Base-by-base conservation (phyloP, 768 basidiomycete species). In the Serendipita sp. region DNA sequence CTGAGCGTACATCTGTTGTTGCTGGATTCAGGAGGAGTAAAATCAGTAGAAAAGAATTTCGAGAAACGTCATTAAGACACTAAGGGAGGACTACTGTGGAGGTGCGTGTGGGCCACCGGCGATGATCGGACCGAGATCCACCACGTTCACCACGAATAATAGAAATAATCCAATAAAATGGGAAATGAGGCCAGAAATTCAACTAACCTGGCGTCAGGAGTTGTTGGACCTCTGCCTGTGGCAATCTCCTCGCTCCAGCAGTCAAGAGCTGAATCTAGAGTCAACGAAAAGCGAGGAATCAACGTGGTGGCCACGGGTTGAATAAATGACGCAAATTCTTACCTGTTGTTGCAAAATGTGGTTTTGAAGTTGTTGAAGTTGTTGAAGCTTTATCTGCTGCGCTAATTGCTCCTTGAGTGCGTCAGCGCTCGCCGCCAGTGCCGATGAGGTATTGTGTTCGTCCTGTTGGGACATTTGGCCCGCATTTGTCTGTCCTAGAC, bases 271-370 rank as follows among this genome's bases (percentile, higher is more conserved):
- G 86, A 68, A 87, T 84, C 85, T 86, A 68, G 50, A 65, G 37
- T 66, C 67, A 63, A 68, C 62, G 55, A 65, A 36, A 62, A 48
- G 37, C 33, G 58, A 43, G 29, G 46, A 23, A 67, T 45, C 63
- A 62, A 63, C 62, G 55, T 45, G 44, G 27, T n/a, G 58, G 40
- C 40, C 43, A 34, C 64, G 48, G 70, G 70, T 62, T 72, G 68
- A 71, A 73, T 64, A 43, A 13, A 63, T 31, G 65, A n/a, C 45
- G 65, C 27, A 62, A 71, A 3, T 10, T 53, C 81, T 66, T 64
- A 86, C 91, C 84, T 92, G 91, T 71, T 92, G 90, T 70, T 92
- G 90, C 65, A 91, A 88, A 66, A 91, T 87, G 76, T 90, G 86
- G 64, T 84, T 84, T 70, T 93, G 88, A 11, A 86, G 76, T 71